Evolutionary conservation across 2,329 filamentous ascomycete species (phyloP), one percentile per base, ranked within the genome.

Genomic region (Sporothrix pallida): DNA sequence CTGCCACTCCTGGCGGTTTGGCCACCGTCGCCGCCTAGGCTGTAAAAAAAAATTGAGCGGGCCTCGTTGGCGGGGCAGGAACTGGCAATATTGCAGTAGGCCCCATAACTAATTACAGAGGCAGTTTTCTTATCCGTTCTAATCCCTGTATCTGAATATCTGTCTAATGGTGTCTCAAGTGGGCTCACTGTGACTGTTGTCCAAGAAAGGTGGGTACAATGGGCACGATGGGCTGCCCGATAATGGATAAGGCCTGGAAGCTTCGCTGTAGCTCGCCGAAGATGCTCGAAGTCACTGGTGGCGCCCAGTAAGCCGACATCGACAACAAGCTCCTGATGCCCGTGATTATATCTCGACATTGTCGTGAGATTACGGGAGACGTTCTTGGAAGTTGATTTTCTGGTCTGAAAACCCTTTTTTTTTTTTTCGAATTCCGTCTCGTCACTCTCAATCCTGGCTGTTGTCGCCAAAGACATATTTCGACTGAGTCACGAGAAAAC

Each of bases 211-310:
- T 17, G 52, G n/a, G n/a, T 8, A 23, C 52, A n/a, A 20, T 9
- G n/a, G n/a, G 8, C 52, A 54, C 52, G 5, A 10, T 54, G 52
- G 52, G n/a, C 12, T 26, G 26, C 12, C 58, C 58, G 74, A 68
- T 73, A 73, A 72, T 50, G 58, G 58, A 75, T 73, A 74, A 71
- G 58, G 31, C 48, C 31, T 69, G 50, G 20, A 75, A 75, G 74
- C 73, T 74, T 72, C 62, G 68, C 58, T 37, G 72, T 65, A 73
- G 72, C 72, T 73, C 65, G 70, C 71, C 52, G 68, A 76, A 76
- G 63, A 17, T 74, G 63, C 75, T 76, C 72, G 75, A 76, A 76
- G 13, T 26, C 75, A 72, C 52, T 58, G 73, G 69, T 42, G 26
- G n/a, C 54, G 20, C 56, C 42, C 15, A 31, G 13, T 65, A 13